phyloP scores from a whole-genome alignment of 75 land plant species.

The Selaginella tamariscina region DNA sequence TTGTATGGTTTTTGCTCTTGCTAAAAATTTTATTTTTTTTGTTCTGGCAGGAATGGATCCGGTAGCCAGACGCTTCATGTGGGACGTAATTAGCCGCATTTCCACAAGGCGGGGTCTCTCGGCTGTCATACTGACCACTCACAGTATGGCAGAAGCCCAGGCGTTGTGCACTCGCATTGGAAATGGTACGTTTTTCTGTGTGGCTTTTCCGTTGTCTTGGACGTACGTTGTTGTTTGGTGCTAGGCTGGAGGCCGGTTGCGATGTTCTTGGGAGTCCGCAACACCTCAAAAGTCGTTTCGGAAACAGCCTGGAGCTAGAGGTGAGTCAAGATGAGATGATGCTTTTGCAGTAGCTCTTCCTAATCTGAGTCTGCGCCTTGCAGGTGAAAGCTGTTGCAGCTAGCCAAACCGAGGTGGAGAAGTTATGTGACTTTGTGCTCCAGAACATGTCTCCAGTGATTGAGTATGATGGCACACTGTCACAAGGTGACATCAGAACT shows the following conservation, averaged over 20 bases:
- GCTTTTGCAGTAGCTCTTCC: conserved; percentile 2
- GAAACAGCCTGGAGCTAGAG: conserved; percentile 71
- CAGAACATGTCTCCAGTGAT: conserved; percentile 27
- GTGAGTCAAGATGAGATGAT: conserved; percentile 20
- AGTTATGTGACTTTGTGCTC: conserved; percentile 25
- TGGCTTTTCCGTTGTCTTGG: not conserved
- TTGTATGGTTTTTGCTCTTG: not conserved
- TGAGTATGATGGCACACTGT: conserved; percentile 35
- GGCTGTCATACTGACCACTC: conserved; percentile 82
- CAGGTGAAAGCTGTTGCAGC: conserved; percentile 60
- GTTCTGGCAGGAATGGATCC: conserved; percentile 74
- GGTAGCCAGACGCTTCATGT: conserved; percentile 83
- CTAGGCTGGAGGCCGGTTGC: conserved; percentile 62
- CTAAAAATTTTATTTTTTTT: conserved; percentile 15
- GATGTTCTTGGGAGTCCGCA: conserved; percentile 89
- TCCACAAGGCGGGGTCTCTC: conserved; percentile 69
- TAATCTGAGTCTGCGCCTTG: conserved; percentile 4
- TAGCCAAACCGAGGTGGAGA: conserved; percentile 36
- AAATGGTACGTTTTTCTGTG: conserved; percentile 46
- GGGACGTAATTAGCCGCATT: conserved; percentile 74
- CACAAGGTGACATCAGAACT: conserved; percentile 35
- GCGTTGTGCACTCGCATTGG: conserved; percentile 85
- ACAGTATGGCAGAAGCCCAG: conserved; percentile 95
- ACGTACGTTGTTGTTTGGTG: not conserved
- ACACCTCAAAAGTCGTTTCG: conserved; percentile 81